Evolutionary conservation across 257 asterid species (phyloP), one percentile per base, ranked within the genome.

Genomic region (Echium plantagineum): DNA sequence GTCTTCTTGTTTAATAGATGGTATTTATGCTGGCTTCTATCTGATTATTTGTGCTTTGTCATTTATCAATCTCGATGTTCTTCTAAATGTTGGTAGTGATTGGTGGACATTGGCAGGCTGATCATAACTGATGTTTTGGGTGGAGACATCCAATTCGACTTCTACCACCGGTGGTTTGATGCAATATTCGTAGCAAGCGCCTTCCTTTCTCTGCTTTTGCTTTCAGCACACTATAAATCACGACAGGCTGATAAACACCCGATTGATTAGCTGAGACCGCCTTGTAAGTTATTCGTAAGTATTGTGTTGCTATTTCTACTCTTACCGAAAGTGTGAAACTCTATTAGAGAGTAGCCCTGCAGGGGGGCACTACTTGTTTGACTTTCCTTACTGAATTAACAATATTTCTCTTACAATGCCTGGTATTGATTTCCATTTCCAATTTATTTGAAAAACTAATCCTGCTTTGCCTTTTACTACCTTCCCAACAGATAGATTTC

Each of bases 101-200:
- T 28, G 19, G 56, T 54, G 20, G 59, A 9, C 38, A 38, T 57
- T 57, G 66, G 65, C 90, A 93, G 99, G 89, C 70, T 86, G 74
- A 93, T 93, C 56, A 93, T 93, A 62, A 93, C 97, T 9, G 97
- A 93, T 66, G 96, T 89, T 13, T 59, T 89, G 77, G 99, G 97
- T 9, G 96, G 96, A 17, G 99, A 93, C 73, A 88, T 89, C 21
- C 99, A 93, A 30, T 93, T 93, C 49, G 97, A 89, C 67, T 89
- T 89, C 78, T 93, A 93, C 69, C 99, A 93, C 69, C 77, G 97
- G 17, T 89, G 97, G 99, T 93, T 93, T 55, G 97, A 93, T 68
- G 97, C 97, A 5, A 93, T 93, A 9, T 93, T 93, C 49, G 96
- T 81, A 17, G 99, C 97, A 26, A 93, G 97, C 65, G 90, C 99